A percentile compares a stretch with the other conserved stretches of the same genome.
phyloP scores from a whole-genome alignment of 83 land plant genomes.

The Diphasiastrum complanatum region DNA sequence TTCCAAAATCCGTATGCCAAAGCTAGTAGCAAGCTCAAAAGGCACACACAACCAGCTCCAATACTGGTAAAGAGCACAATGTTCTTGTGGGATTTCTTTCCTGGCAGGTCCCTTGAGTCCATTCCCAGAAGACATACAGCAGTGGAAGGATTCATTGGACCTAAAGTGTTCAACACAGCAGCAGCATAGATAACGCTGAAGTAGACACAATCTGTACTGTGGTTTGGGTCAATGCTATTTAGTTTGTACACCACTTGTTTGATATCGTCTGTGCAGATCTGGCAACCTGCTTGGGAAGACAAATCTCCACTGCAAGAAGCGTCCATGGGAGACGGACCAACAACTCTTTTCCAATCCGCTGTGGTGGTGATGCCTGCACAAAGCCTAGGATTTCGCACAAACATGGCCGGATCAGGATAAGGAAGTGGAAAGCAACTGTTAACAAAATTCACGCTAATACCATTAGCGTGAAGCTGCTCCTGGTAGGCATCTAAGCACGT shows the following conservation, averaged over 20 bases:
- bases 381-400: background rate
- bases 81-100: background rate
- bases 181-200: background rate
- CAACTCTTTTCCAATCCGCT: background rate
- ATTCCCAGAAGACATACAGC: conserved; percentile 6
- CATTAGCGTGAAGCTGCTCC: background rate
- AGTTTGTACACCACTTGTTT: background rate
- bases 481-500: conserved; percentile 3
- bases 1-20: background rate
- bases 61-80: background rate
- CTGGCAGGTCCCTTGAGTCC: too few relatives aligned
- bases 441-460: background rate
- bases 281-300: background rate
- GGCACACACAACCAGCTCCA: background rate
- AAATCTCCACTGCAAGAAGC: conserved; percentile 4
- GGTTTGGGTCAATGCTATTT: too few relatives aligned
- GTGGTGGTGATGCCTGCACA: conserved; percentile 1
- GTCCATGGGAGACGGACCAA: background rate
- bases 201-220: background rate
- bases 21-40: background rate
- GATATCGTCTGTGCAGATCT: conserved; percentile 5
- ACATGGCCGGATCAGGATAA: conserved; percentile 3
- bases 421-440: background rate
- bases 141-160: background rate
- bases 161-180: background rate